Base-by-base conservation (phyloP, 1,284 basidiomycete species). In the Ganoderma lucidum region DNA sequence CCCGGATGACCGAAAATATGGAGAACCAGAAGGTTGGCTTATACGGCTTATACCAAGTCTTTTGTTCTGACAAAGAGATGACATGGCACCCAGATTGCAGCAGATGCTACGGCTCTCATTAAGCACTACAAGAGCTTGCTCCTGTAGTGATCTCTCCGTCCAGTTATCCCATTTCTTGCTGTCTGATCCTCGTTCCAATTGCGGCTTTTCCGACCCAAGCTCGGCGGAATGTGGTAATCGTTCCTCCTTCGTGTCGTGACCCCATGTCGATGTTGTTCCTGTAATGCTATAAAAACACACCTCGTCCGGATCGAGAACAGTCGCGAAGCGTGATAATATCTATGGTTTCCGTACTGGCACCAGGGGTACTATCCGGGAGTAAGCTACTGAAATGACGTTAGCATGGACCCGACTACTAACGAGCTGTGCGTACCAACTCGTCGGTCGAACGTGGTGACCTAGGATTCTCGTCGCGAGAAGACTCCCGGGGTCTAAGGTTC, bases 401-500 rank as follows among this genome's bases (percentile, higher is more conserved):
- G 66, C 39, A 23, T 45, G 39, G 39, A 58, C 32, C 37, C 12
- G 2, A 8, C 1, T 19, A 15, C 17, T 1, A 17, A 17, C 12
- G 17, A 8, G 17, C 30, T 5, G 12, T 32, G 48, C 75, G 74
- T 62, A 76, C 75, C 67, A 76, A 66, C 45, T 76, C 75, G 15
- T 74, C 65, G 8, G 51, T 62, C 1, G 71, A 67, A 6, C 71
- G 75, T 19, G 67, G 51, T 42, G 69, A 58, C 30, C 56, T 61
- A 5, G 39, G 39, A 15, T 59, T 65, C 1, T 71, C 70, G 2
- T 67, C 62, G 17, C 67, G 66, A 4, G 68, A 51, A 14, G 48
- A 62, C 2, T 64, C 60, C 9, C 32, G 45, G 0, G 91, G 88
- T 73, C 80, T 83, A 58, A 99, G 82, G 42, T 92, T 88, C 14